Conservation (phyloP, 2,329 filamentous ascomycete genomes). For the Trichoderma sp. region DNA sequence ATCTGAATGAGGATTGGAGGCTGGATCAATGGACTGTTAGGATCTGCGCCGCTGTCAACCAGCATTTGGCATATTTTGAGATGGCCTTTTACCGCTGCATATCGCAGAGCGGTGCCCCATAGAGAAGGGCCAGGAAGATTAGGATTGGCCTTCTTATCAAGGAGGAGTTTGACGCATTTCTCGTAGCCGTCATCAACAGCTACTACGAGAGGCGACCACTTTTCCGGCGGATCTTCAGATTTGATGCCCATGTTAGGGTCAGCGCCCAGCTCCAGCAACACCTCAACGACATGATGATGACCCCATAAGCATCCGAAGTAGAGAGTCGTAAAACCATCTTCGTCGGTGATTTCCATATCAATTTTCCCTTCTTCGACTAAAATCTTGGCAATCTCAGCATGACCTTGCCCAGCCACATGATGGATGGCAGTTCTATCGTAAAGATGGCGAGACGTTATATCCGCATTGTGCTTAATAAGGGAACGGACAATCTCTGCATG, state of each 20-base stretch:
- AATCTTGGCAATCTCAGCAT: conserved; percentile 18
- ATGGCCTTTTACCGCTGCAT: conserved; percentile 20
- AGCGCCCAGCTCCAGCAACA: conserved; percentile 14
- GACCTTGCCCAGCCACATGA: conserved; percentile 16
- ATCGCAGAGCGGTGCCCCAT: conserved; percentile 12
- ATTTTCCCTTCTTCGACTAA: conserved; percentile 21
- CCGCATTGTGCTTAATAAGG: conserved; percentile 18
- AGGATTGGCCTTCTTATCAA: conserved; percentile 16
- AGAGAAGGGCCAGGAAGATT: conserved; percentile 4
- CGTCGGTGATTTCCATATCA: conserved; percentile 15
- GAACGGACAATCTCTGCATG: conserved; percentile 12
- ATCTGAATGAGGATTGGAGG: conserved; percentile 21
- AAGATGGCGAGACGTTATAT: background rate
- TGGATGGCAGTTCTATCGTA: conserved; percentile 6
- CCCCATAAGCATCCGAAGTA: conserved; percentile 21
- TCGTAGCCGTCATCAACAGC: conserved; percentile 22
- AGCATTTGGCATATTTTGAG: conserved; percentile 16
- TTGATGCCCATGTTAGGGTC: conserved; percentile 23
- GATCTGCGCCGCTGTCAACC: conserved; percentile 27
- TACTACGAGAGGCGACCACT: conserved; percentile 22
- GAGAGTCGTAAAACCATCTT: conserved; percentile 14
- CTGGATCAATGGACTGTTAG: conserved; percentile 20
- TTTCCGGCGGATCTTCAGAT: background rate
- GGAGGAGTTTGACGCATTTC: conserved; percentile 23
- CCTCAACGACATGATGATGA: conserved; percentile 13